Evolutionary conservation across 2,329 filamentous ascomycete species (phyloP), one percentile per base, ranked within the genome.

Genomic region (Pseudogymnoascus sp.): DNA sequence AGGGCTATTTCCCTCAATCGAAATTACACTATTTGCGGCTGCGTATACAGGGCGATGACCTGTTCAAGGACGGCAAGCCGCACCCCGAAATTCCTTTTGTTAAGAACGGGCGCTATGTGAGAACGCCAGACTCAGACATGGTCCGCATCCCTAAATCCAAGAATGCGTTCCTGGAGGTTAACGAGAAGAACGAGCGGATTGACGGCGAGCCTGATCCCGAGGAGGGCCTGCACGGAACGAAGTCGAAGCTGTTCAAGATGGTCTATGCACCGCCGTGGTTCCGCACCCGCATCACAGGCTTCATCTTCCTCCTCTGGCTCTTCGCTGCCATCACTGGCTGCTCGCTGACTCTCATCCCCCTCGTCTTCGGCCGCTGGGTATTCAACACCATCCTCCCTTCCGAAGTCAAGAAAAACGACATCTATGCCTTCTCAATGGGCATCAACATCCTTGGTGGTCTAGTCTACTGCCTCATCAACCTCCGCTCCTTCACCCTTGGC

Each of bases 371-470:
- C 1, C 88, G 94, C 29, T 81, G 80, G 62, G 80, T 97, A 64
- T 89, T 97, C 71, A 84, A 86, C 54, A 76, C 81, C 29, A 75
- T 92, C 35, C 84, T 96, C 41, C 90, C 91, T 4, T 75, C 79
- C 0, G 81, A 89, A 64, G 82, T 89, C 57, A 84, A 84, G 40
- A 88, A 93, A 71, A 99, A 97, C 74, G 94, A 99, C 72, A 89
- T 99, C 26, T 97, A 99, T 69, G 93, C 94, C 10, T 96, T 97
- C 73, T 96, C 91, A 60, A 85, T 94, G 31, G 94, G 94, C 11
- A 82, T 96, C 40, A 96, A 95, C 71, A 78, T 91, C 26, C 79
- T 96, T 4, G 90, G 89, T 9, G 84, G 83, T 3, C 70, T 84
- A 1, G 76, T 83, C 2, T 96, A 92, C 71, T 74, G 82, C 41